Base-by-base conservation (phyloP, 2,329 filamentous ascomycete species). In the Sclerotinia borealis region DNA sequence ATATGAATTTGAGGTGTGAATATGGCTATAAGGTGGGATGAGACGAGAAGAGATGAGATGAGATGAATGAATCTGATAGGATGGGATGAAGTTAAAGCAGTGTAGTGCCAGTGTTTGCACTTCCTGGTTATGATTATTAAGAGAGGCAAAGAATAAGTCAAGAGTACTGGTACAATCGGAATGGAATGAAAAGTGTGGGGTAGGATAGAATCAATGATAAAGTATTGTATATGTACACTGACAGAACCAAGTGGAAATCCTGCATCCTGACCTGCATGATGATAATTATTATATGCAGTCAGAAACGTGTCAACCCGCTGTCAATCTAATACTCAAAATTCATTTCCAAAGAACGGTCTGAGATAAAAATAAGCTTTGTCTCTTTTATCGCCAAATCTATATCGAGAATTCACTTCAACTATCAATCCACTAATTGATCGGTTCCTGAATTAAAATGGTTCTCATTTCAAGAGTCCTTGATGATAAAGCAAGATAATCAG, bases 191-290 rank as follows among this genome's bases (percentile, higher is more conserved):
- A n/a, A 31, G 19, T 55, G 52, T 37, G 52, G 52, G 52, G 52
- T 55, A 41, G 17, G 36, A 55, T 1, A n/a, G n/a, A n/a, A n/a
- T n/a, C n/a, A n/a, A n/a, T n/a, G n/a, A n/a, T n/a, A n/a, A n/a
- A n/a, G n/a, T n/a, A n/a, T n/a, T n/a, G n/a, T n/a, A n/a, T n/a
- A n/a, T n/a, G n/a, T n/a, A n/a, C n/a, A n/a, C n/a, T n/a, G n/a
- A n/a, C n/a, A n/a, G n/a, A 29, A 54, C 10, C 51, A 54, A 55
- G 51, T 55, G 51, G 51, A 29, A 22, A n/a, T 13, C 36, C 37
- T 55, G 39, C 52, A 55, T 55, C 52, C 43, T 31, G 52, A 43
- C 52, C 52, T 55, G 52, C 51, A 55, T 55, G 52, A 43, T 55
- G 31, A 55, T 37, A 11, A 55, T 55, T 37, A 43, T 55, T 43